Percentiles rank a stretch among this genome's conserved stretches.
phyloP scores from a whole-genome alignment of 2,329 filamentous ascomycete genomes.

The Cyphellophora europaea region DNA sequence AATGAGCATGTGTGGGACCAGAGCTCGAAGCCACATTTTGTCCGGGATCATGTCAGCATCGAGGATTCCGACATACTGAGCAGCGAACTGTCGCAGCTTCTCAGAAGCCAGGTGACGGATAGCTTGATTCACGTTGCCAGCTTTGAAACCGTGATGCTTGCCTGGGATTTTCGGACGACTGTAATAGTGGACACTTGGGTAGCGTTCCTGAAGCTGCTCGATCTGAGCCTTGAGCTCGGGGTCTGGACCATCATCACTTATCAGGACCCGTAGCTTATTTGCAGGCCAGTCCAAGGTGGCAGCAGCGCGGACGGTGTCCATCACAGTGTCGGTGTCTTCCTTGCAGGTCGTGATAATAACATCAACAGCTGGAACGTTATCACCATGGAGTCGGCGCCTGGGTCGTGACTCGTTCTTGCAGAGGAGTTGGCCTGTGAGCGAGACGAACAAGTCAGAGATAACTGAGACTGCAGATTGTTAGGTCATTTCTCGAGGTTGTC shows the following conservation, averaged over 20 bases:
- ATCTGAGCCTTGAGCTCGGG: slow-evolving; percentile 25
- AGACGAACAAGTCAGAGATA: neutral
- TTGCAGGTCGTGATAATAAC: slow-evolving; percentile 47
- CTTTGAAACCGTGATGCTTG: slow-evolving; percentile 30
- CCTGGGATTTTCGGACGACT: slow-evolving; percentile 28
- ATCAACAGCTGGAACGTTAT: slow-evolving; percentile 45
- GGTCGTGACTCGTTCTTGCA: neutral
- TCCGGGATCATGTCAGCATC: slow-evolving; percentile 54
- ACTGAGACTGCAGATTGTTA: neutral
- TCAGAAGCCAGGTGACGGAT: slow-evolving; percentile 31
- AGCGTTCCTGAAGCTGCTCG: slow-evolving; percentile 23
- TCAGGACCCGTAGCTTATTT: slow-evolving; percentile 42
- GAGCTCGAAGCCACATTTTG: slow-evolving; percentile 25
- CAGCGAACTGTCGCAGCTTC: neutral
- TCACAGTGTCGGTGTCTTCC: slow-evolving; percentile 45
- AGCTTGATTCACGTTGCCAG: slow-evolving; percentile 43
- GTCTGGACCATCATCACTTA: slow-evolving; percentile 41
- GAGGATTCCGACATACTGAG: slow-evolving; percentile 25
- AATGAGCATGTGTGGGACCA: slow-evolving; percentile 26
- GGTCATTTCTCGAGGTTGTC: neutral
- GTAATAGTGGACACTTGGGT: slow-evolving; percentile 32
- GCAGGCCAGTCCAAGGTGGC: slow-evolving; percentile 44
- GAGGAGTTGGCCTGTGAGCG: neutral
- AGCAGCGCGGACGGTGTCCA: slow-evolving; percentile 45
- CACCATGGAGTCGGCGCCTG: slow-evolving; percentile 15